Evolutionary conservation across 225 moss, liverwort and hornwort genomes (phyloP).

Genomic region (Physcomitrium patens): DNA sequence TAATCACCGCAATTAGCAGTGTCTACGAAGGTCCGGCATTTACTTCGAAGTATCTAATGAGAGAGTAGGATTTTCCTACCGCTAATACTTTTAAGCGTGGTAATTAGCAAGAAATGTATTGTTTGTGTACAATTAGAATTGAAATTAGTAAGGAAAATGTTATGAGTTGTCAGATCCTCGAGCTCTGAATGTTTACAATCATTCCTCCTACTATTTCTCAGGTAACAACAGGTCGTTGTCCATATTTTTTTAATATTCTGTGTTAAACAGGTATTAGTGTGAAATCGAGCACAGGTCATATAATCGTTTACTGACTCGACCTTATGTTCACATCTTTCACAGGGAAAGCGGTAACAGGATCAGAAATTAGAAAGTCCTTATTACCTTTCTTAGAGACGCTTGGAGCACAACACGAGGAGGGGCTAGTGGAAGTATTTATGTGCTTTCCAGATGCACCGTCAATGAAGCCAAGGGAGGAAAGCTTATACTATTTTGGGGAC

Average conservation of each 20-base stretch:
- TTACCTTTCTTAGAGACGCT: conserved; percentile 65
- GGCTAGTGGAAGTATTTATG: conserved; percentile 44
- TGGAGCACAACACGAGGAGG: conserved; percentile 48
- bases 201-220: neutral
- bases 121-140: neutral
- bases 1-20: neutral
- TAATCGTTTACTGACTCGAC: neutral
- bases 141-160: neutral
- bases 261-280: neutral
- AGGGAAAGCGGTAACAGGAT: conserved; percentile 64
- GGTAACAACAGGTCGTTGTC: conserved; percentile 1
- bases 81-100: neutral
- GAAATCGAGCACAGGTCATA: neutral
- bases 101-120: neutral
- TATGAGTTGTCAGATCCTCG: neutral
- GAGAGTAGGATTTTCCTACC: neutral
- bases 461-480: conserved; percentile 25
- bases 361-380: conserved; percentile 54
- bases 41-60: neutral
- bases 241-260: neutral
- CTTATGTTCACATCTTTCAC: conserved; percentile 9
- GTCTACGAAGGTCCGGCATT: neutral
- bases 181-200: conserved; percentile 1
- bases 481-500: conserved; percentile 32
- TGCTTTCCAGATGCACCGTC: conserved; percentile 60